phyloP scores from a whole-genome alignment of 2,329 filamentous ascomycete species.

The Remersonia thermophila region DNA sequence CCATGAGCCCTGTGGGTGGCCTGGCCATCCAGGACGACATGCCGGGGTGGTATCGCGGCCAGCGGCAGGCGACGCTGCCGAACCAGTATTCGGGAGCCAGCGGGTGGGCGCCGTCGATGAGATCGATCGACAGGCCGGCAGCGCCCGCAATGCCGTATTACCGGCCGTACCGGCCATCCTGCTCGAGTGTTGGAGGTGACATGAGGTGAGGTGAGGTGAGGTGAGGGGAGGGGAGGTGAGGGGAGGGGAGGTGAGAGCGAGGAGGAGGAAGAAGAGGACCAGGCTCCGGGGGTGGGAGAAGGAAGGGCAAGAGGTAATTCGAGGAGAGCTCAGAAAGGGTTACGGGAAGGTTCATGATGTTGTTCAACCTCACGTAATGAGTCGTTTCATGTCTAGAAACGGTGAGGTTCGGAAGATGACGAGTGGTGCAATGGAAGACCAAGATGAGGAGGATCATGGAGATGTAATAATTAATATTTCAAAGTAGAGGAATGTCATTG shows the following conservation, averaged over 20 bases:
- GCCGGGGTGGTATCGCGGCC: constrained; percentile 17
- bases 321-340: no score
- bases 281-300: no score
- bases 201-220: background rate
- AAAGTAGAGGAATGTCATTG: no score
- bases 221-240: background rate
- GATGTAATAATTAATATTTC: no score
- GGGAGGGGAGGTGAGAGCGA: background rate
- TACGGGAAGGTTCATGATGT: no score
- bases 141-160: constrained; percentile 9
- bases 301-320: no score
- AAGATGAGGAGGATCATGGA: no score
- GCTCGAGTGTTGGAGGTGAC: background rate
- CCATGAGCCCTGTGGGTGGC: constrained; percentile 4
- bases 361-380: no score
- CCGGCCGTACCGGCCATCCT: constrained; percentile 9
- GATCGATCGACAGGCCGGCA: constrained; percentile 3
- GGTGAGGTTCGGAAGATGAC: no score
- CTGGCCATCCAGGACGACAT: constrained; percentile 9
- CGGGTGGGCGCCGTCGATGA: background rate
- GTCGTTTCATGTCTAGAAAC: no score
- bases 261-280: no score
- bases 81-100: constrained; percentile 2
- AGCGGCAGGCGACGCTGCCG: constrained; percentile 7
- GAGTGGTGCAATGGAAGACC: no score